A percentile compares a stretch with the other conserved stretches of the same genome.
Conservation (phyloP, 495 filamentous ascomycete species). For the Aspergillus cavernicola region DNA sequence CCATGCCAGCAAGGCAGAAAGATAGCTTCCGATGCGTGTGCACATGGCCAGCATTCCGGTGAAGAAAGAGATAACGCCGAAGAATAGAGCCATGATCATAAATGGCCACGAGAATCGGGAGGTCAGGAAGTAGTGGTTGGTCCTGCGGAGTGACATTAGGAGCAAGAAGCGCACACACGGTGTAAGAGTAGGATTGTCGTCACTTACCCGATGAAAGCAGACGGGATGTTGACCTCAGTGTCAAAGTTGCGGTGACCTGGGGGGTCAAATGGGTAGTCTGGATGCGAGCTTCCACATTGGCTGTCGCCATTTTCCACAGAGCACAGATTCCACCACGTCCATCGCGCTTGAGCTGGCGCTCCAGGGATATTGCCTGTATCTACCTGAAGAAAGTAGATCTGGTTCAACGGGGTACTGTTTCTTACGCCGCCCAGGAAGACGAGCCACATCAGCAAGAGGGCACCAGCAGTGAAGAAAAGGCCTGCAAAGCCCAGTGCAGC, state of each 20-base stretch:
- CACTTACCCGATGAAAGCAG: constrained; percentile 51
- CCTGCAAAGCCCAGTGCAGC: constrained; percentile 53
- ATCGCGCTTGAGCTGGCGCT: constrained; percentile 64
- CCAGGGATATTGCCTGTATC: constrained; percentile 66
- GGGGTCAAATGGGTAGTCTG: constrained; percentile 65
- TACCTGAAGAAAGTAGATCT: constrained; percentile 80
- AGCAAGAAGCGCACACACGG: neutral
- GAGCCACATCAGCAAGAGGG: constrained; percentile 75
- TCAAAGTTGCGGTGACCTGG: constrained; percentile 54
- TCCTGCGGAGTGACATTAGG: constrained; percentile 28
- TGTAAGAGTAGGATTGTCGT: neutral
- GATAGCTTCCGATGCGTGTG: constrained; percentile 55
- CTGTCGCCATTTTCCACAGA: constrained; percentile 51
- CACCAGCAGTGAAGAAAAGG: constrained; percentile 70
- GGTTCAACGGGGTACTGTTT: constrained; percentile 57
- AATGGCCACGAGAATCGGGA: constrained; percentile 73
- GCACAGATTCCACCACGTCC: constrained; percentile 86
- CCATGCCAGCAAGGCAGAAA: constrained; percentile 53
- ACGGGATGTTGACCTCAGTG: constrained; percentile 53
- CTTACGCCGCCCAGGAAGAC: constrained; percentile 68
- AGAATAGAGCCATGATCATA: constrained; percentile 65
- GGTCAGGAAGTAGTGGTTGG: constrained; percentile 57
- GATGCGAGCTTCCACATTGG: constrained; percentile 49
- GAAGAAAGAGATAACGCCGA: constrained; percentile 56
- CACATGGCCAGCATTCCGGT: constrained; percentile 58